A percentile compares a stretch with the other conserved stretches of the same genome.
These are phyloP conservation scores for Cocos nucifera DNA, from an alignment of 176 grass and related monocot species.

Conservation along the genomic window DNA sequence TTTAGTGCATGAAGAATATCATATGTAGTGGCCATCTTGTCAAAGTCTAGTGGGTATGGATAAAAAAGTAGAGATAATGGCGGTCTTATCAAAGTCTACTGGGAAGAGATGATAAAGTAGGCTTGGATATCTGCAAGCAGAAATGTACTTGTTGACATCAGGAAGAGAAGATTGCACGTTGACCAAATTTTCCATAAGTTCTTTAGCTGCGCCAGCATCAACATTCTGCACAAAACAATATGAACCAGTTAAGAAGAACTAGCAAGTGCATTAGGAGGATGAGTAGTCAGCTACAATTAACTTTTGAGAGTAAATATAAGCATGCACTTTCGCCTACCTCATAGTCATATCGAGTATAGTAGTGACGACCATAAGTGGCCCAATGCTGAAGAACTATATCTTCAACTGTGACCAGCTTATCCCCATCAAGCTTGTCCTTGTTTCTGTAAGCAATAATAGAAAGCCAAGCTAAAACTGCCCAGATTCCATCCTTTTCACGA, in stretches of 20 bases:
- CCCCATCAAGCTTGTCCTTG: constrained; percentile 76
- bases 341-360: constrained; percentile 98
- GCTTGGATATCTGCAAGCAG: neutral
- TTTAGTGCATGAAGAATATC: no score
- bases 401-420: constrained; percentile 75
- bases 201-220: constrained; percentile 75
- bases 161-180: constrained; percentile 67
- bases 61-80: no score
- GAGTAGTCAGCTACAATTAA: no score
- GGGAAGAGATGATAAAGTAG: no score
- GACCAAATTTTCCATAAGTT: constrained; percentile 77
- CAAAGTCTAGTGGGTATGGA: no score
- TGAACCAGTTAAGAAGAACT: constrained; percentile 12
- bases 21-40: no score
- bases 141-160: constrained; percentile 78
- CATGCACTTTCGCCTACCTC: constrained; percentile 42
- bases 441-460: constrained; percentile 96
- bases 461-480: constrained; percentile 98
- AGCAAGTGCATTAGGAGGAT: no score
- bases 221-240: constrained; percentile 66
- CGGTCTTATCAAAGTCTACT: no score
- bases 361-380: constrained; percentile 90
- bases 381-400: constrained; percentile 92
- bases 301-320: neutral
- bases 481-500: constrained; percentile 99